phyloP scores from a whole-genome alignment of 1,139 yeast genomes.

The Suhomyces chickasaworum region DNA sequence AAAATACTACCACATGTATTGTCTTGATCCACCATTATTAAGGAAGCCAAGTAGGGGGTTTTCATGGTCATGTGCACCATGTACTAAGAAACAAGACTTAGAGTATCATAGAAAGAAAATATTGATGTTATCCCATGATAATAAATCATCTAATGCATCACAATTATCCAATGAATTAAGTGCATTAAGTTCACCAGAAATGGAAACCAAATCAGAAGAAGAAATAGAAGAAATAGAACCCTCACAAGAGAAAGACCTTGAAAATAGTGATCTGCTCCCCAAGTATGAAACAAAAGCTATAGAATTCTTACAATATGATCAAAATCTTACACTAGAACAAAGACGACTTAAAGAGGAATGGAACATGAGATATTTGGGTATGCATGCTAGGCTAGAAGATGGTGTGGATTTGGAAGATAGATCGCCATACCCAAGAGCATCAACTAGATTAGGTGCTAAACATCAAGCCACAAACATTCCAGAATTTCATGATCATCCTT shows the following conservation, averaged over 20 bases:
- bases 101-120: constrained; percentile 38
- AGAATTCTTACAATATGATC: constrained; percentile 51
- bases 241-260: constrained; percentile 12
- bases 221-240: constrained; percentile 6
- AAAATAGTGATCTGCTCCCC: constrained; percentile 36
- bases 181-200: constrained; percentile 22
- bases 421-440: constrained; percentile 77
- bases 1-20: constrained; percentile 72
- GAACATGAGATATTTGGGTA: constrained; percentile 80
- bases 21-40: constrained; percentile 82
- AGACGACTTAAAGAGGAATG: constrained; percentile 66
- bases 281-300: constrained; percentile 63
- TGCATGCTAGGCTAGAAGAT: constrained; percentile 76
- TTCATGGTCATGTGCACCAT: constrained; percentile 89
- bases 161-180: constrained; percentile 31
- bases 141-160: constrained; percentile 43
- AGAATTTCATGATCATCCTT: constrained; percentile 68
- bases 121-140: constrained; percentile 48
- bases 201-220: constrained; percentile 6
- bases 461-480: constrained; percentile 71
- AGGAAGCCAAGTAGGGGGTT: constrained; percentile 86
- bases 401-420: constrained; percentile 78
- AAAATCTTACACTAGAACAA: constrained; percentile 41
- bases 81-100: constrained; percentile 55
- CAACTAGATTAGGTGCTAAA: constrained; percentile 72